These are phyloP conservation scores for Fusarium bulbicola DNA, from an alignment of 2,329 filamentous ascomycete species.

Conservation along the genomic window DNA sequence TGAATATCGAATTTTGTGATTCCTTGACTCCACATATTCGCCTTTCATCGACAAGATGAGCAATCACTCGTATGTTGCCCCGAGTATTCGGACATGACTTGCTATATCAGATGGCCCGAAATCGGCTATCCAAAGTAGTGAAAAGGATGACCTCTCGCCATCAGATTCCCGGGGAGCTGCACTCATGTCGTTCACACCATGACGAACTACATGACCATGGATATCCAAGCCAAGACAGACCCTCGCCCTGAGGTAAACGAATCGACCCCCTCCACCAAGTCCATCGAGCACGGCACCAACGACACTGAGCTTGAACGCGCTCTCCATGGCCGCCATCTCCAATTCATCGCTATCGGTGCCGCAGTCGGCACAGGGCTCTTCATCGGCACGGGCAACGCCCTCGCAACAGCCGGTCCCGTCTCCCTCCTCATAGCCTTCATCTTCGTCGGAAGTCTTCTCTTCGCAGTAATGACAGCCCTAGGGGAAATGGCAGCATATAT, in stretches of 20 bases:
- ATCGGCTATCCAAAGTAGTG: not conserved
- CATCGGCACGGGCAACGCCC: constrained; percentile 47
- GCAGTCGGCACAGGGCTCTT: constrained; percentile 73
- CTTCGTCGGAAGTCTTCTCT: constrained; percentile 14
- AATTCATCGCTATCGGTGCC: constrained; percentile 60
- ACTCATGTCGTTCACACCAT: not conserved
- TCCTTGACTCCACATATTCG: constrained; percentile 14
- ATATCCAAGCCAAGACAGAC: constrained; percentile 10
- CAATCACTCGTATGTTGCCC: not conserved
- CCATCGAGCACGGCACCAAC: constrained; percentile 50
- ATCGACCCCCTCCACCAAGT: constrained; percentile 12
- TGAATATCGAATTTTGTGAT: not conserved
- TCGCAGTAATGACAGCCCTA: constrained; percentile 45
- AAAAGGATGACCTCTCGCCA: not conserved
- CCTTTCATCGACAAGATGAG: constrained; percentile 21
- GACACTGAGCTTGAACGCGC: constrained; percentile 62
- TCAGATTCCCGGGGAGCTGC: fast-evolving
- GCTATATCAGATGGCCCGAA: not conserved
- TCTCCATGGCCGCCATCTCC: constrained; percentile 68
- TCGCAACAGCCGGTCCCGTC: constrained; percentile 12
- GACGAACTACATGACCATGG: constrained; percentile 9
- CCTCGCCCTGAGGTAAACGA: not conserved
- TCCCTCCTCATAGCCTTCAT: constrained; percentile 27
- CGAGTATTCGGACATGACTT: too few species aligned
- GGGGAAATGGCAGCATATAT: constrained; percentile 66